phyloP scores from a whole-genome alignment of 2,329 filamentous ascomycete genomes.

The Cryphonectria carpinicola region DNA sequence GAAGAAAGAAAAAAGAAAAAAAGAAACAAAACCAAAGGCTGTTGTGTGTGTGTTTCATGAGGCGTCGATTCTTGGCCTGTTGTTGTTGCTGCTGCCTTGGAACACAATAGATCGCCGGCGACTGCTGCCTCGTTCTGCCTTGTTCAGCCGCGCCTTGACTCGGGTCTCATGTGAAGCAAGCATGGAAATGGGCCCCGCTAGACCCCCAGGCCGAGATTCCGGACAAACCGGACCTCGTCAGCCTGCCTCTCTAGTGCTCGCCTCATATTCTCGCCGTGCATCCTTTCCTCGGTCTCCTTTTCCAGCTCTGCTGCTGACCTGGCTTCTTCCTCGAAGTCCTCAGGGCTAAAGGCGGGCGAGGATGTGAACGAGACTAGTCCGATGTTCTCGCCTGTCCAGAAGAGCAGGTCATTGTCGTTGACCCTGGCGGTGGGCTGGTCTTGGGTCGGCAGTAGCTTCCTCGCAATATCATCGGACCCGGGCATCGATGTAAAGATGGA shows the following conservation, averaged over 20 bases:
- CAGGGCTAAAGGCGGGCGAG: conserved; percentile 50
- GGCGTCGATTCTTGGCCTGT: background rate
- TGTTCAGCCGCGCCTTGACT: conserved; percentile 1
- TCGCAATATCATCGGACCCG: conserved; percentile 71
- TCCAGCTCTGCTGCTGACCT: conserved; percentile 51
- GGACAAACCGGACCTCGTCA: conserved; percentile 76
- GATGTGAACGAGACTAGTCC: conserved; percentile 71
- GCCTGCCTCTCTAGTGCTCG: conserved; percentile 76
- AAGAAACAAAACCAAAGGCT: background rate
- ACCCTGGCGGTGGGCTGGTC: conserved; percentile 32
- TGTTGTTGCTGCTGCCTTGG: background rate
- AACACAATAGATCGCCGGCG: background rate
- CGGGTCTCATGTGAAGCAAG: conserved; percentile 1
- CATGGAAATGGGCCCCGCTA: conserved; percentile 16
- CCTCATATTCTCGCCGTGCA: conserved; percentile 74
- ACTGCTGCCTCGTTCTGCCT: background rate
- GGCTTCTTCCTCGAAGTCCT: conserved; percentile 54
- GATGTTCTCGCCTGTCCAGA: conserved; percentile 88
- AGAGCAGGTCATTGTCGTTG: conserved; percentile 70
- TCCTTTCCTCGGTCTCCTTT: conserved; percentile 58
- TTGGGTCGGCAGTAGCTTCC: conserved; percentile 73
- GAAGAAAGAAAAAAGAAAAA: too few species aligned
- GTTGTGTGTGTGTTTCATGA: conserved; percentile 5
- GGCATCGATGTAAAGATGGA: conserved; percentile 58
- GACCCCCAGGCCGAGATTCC: conserved; percentile 59